phyloP scores from a whole-genome alignment of 176 grass and related monocot genomes.

The Phoenix dactylifera region DNA sequence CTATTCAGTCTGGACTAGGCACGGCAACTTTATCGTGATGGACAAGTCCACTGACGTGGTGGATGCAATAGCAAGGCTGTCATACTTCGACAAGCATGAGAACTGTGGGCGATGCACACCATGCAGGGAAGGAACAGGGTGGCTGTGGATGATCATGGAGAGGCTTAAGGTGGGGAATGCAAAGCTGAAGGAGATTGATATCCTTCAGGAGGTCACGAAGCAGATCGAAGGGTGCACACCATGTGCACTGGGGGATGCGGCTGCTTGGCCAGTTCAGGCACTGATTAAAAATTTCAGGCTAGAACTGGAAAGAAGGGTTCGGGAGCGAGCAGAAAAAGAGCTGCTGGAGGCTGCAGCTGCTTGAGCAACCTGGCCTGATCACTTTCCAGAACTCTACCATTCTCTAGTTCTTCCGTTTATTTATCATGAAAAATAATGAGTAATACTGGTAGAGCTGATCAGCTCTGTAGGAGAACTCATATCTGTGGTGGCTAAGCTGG shows the following conservation, averaged over 20 bases:
- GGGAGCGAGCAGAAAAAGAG: slow-evolving; percentile 66
- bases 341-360: slow-evolving; percentile 62
- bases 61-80: slow-evolving; percentile 76
- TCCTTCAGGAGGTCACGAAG: slow-evolving; percentile 89
- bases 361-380: slow-evolving; percentile 13
- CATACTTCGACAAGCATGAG: slow-evolving; percentile 95
- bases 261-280: slow-evolving; percentile 86
- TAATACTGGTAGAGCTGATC: too few relatives aligned
- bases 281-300: slow-evolving; percentile 94
- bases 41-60: slow-evolving; percentile 91
- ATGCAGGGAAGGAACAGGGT: slow-evolving; percentile 84
- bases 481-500: too few relatives aligned
- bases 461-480: too few relatives aligned
- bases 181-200: slow-evolving; percentile 86
- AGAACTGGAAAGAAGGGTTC: slow-evolving; percentile 83
- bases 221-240: slow-evolving; percentile 96
- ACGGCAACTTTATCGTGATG: slow-evolving; percentile 91
- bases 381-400: too few relatives aligned
- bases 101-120: slow-evolving; percentile 94
- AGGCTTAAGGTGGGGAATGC: slow-evolving; percentile 92
- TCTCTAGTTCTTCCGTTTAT: too few relatives aligned
- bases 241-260: slow-evolving; percentile 81
- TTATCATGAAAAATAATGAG: too few relatives aligned
- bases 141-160: slow-evolving; percentile 98
- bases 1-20: slow-evolving; percentile 70